Percentiles rank a stretch among this genome's conserved stretches.
Conservation (phyloP, 2,329 filamentous ascomycete species). For the Periconia sp. region DNA sequence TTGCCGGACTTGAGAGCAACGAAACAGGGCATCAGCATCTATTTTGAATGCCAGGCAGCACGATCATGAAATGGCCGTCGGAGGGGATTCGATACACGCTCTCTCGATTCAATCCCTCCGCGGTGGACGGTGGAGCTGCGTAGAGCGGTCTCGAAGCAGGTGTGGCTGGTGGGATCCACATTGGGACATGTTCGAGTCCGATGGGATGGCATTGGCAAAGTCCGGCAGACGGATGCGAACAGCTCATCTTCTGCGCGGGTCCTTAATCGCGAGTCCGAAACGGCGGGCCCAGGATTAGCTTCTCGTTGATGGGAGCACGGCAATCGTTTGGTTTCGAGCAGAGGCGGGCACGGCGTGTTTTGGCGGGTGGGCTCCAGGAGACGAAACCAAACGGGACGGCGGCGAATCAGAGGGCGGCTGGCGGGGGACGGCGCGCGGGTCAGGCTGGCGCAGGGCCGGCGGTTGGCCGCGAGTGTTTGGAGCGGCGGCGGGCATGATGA, state of each 20-base stretch:
- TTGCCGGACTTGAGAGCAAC: too few relatives aligned
- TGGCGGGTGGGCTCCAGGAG: not conserved
- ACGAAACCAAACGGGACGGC: conserved; percentile 5
- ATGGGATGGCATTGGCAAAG: not conserved
- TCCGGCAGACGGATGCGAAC: not conserved
- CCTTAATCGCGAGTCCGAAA: conserved; percentile 21
- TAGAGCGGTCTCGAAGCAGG: too few relatives aligned
- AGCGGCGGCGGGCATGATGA: not conserved
- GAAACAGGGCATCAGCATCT: too few relatives aligned
- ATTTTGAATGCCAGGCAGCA: too few relatives aligned
- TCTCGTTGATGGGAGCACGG: not conserved
- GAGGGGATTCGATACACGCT: too few relatives aligned
- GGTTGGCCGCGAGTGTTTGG: too few relatives aligned
- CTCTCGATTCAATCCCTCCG: too few relatives aligned
- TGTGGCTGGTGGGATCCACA: not conserved
- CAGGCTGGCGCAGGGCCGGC: too few relatives aligned
- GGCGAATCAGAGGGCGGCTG: not conserved
- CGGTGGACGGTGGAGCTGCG: too few relatives aligned
- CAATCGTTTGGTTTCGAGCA: conserved; percentile 12
- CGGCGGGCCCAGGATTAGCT: conserved; percentile 1
- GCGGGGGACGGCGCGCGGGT: conserved; percentile 1
- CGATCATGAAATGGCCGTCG: too few relatives aligned
- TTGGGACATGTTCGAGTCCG: not conserved
- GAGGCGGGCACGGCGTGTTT: not conserved
- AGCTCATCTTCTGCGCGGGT: conserved; percentile 1